phyloP scores from a whole-genome alignment of 2,329 filamentous ascomycete species.

The Biscogniauxia mediterranea region DNA sequence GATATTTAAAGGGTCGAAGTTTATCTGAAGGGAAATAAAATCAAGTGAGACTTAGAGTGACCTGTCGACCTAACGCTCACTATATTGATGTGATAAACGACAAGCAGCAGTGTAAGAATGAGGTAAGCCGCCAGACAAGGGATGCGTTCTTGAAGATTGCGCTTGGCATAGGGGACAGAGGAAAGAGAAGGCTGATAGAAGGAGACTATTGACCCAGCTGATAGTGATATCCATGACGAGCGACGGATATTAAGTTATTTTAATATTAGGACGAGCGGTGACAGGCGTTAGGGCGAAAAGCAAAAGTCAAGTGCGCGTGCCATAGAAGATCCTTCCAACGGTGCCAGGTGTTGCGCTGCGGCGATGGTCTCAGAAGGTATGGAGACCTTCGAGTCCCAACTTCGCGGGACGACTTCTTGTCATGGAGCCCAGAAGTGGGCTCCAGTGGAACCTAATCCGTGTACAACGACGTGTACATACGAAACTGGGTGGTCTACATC shows the following conservation, averaged over 20 bases:
- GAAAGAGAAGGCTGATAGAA: slow-evolving; percentile 7
- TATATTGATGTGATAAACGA: slow-evolving; percentile 3
- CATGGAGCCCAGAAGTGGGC: slow-evolving; percentile 29
- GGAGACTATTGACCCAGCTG: background rate
- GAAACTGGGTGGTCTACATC: slow-evolving; percentile 18
- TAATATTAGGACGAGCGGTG: slow-evolving; percentile 35
- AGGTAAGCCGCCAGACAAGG: slow-evolving; percentile 3
- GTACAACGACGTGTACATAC: slow-evolving; percentile 28
- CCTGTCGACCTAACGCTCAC: slow-evolving; percentile 14
- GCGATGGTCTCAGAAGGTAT: slow-evolving; percentile 33
- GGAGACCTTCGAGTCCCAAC: slow-evolving; percentile 29
- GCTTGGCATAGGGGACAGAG: slow-evolving; percentile 15
- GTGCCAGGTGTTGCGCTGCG: slow-evolving; percentile 33
- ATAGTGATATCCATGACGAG: slow-evolving; percentile 25
- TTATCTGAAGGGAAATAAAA: slow-evolving; percentile 8
- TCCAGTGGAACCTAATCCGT: slow-evolving; percentile 26
- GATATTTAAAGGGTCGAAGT: slow-evolving; percentile 2
- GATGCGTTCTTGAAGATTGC: background rate
- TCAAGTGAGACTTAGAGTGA: slow-evolving; percentile 11
- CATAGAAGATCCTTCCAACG: slow-evolving; percentile 31
- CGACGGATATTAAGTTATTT: slow-evolving; percentile 35
- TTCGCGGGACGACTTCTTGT: slow-evolving; percentile 27
- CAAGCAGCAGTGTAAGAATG: background rate
- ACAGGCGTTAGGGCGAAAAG: slow-evolving; percentile 32
- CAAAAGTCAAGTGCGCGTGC: slow-evolving; percentile 27